Conservation (phyloP, 768 basidiomycete species). For the Naganishia onofrii region DNA sequence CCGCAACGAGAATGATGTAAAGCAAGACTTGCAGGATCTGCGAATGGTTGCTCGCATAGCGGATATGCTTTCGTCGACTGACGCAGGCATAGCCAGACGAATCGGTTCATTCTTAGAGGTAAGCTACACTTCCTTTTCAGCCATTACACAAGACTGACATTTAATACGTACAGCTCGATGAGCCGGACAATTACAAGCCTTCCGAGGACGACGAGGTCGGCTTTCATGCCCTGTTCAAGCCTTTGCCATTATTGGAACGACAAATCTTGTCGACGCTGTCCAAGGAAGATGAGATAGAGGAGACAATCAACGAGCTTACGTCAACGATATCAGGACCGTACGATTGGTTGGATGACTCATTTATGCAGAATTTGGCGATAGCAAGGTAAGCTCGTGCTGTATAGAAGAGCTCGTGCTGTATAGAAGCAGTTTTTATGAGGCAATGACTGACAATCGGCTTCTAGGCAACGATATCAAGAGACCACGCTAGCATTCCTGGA, state of each 20-base stretch:
- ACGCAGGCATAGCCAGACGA: slow-evolving; percentile 58
- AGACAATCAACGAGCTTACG: slow-evolving; percentile 8
- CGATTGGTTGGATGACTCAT: neutral
- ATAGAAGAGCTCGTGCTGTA: neutral
- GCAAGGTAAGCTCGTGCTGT: neutral
- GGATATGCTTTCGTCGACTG: slow-evolving; percentile 58
- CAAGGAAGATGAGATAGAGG: slow-evolving; percentile 28
- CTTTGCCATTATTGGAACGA: slow-evolving; percentile 31
- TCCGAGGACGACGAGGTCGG: slow-evolving; percentile 42
- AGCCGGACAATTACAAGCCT: slow-evolving; percentile 51
- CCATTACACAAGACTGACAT: neutral
- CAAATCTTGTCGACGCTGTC: slow-evolving; percentile 27
- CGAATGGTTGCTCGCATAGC: slow-evolving; percentile 15
- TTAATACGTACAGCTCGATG: slow-evolving; percentile 34
- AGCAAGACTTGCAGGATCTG: slow-evolving; percentile 6
- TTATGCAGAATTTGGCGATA: neutral
- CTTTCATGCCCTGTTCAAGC: slow-evolving; percentile 35
- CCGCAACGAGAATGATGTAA: neutral
- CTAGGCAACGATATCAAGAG: slow-evolving; percentile 19
- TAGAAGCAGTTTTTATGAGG: too few species aligned
- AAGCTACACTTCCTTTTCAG: slow-evolving; percentile 33
- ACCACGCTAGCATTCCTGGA: slow-evolving; percentile 54
- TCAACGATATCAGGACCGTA: neutral
- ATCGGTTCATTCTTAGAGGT: slow-evolving; percentile 55
- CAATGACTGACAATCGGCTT: neutral